Base-by-base conservation (phyloP, 176 grass and related monocot genomes). In the Zizania latifolia region DNA sequence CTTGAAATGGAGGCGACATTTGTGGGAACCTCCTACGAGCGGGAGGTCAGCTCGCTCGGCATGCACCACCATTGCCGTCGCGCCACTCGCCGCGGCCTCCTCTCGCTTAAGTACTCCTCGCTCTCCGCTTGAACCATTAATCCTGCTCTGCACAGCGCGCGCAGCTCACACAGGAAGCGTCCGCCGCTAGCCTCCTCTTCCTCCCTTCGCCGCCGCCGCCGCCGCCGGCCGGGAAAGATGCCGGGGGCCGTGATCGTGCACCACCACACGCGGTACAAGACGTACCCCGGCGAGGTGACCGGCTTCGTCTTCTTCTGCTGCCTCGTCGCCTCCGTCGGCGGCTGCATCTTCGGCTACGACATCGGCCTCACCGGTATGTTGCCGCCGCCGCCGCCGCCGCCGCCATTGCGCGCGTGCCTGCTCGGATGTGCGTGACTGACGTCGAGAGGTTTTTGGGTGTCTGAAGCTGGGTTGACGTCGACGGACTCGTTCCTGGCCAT, bases 301-400 rank as follows among this genome's bases (percentile, higher is more conserved):
- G 75, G 80, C 34, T 69, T 75, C 70, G 75, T 83, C 75, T 28
- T 88, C 86, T 78, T 79, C 81, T 39, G 80, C 26, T 83, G 86
- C 44, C 35, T 88, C 75, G 43, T 88, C 62, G 86, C 86, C 62
- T 88, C 81, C 29, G 61, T 83, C 75, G 81, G 81, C 26, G 86
- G 81, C 28, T 83, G 80, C 86, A 83, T 80, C 62, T 88, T 88
- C 75, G 86, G 86, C 62, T 88, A 88, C 15, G 86, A 88, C 75
- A 88, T 88, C 28, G 81, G 81, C 21, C 68, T 88, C 34, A 68
- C 80, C 15, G 76, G 86, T 88, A 13, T 55, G 12, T 9, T 1
- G 1, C 19, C 43, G 16, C 16, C 44, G 44, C 4, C 44, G 44
- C 16, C 16, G 44, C 37, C 41, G 62, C 6, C 72, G 27, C 4